Base-by-base conservation (phyloP, 768 basidiomycete species). In the Leccinellum rugosiceps region DNA sequence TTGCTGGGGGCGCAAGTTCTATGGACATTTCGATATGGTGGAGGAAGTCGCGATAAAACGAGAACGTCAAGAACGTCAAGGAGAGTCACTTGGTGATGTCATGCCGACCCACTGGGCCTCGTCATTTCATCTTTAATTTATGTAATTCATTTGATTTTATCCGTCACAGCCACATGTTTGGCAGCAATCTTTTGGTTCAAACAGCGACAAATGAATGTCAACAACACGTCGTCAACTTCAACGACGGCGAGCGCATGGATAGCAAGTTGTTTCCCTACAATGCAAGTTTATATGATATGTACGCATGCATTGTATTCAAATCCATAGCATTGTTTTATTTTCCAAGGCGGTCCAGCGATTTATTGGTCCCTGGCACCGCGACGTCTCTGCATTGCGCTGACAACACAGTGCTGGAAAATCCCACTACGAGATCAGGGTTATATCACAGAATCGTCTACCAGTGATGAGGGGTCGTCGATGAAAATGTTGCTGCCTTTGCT, bases 401-500 rank as follows among this genome's bases (percentile, higher is more conserved):
- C 46, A 53, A 56, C 50, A 63, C 19, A 13, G 23, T 30, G 25
- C 25, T 43, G 30, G 25, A 52, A 47, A 50, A 30, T 34, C 44
- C 44, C 1, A 43, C 25, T 21, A 10, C 32, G 9, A 51, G 41
- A 56, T 26, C 52, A 44, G 25, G 47, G 30, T 41, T 56, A 73
- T 55, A 52, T 59, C 48, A 65, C 58, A 15, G 60, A 47, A 8
- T 44, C 43, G 7, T 65, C 56, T 1, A 30, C 26, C 17, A 26
- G 2, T 4, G 44, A 34, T 17, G 46, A 46, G 1, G 68, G 63
- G 50, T 73, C 72, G 5, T 59, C 51, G 31, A 81, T 76, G 66
- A 83, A 83, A 57, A 75, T 60, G 59, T 81, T 83, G 57, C 70
- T 62, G 53, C 82, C 82, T 51, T 77, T 79, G 65, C 76, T 65